phyloP scores from a whole-genome alignment of 1,284 basidiomycete species.

The Cerrena zonata region DNA sequence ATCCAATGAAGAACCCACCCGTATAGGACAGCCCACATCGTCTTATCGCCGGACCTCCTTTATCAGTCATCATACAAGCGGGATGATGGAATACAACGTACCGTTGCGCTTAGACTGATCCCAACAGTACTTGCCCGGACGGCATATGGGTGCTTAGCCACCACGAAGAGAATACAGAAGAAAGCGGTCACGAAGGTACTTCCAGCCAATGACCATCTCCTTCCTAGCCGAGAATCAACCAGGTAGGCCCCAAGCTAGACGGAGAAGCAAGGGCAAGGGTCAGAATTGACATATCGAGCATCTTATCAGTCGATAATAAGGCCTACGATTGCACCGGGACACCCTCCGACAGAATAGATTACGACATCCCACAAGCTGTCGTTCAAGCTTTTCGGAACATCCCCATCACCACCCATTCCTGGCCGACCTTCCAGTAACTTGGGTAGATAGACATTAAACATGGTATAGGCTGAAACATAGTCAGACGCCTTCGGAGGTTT shows the following conservation, averaged over 20 bases:
- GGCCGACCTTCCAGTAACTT: constrained; percentile 72
- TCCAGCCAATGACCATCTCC: constrained; percentile 72
- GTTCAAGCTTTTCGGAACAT: constrained; percentile 45
- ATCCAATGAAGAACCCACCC: constrained; percentile 45
- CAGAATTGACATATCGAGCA: neutral
- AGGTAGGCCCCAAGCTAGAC: constrained; percentile 57
- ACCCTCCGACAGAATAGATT: constrained; percentile 79
- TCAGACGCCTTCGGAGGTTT: neutral
- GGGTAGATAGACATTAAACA: constrained; percentile 96
- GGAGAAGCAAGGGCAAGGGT: neutral
- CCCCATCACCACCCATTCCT: constrained; percentile 25
- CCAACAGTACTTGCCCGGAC: constrained; percentile 76
- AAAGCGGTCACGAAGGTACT: constrained; percentile 79
- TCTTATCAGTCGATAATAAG: neutral
- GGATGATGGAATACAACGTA: constrained; percentile 28
- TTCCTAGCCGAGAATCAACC: constrained; percentile 74
- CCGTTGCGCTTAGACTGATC: constrained; percentile 77
- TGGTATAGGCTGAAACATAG: constrained; percentile 73
- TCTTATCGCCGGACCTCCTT: constrained; percentile 32
- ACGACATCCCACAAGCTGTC: constrained; percentile 78
- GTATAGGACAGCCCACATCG: constrained; percentile 89
- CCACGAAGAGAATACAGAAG: constrained; percentile 72
- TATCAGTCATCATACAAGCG: neutral
- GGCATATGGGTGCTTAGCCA: constrained; percentile 55
- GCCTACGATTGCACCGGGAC: constrained; percentile 77